These are phyloP conservation scores for Delitschia confertaspora DNA, from an alignment of 495 filamentous ascomycete genomes.

Conservation along the genomic window DNA sequence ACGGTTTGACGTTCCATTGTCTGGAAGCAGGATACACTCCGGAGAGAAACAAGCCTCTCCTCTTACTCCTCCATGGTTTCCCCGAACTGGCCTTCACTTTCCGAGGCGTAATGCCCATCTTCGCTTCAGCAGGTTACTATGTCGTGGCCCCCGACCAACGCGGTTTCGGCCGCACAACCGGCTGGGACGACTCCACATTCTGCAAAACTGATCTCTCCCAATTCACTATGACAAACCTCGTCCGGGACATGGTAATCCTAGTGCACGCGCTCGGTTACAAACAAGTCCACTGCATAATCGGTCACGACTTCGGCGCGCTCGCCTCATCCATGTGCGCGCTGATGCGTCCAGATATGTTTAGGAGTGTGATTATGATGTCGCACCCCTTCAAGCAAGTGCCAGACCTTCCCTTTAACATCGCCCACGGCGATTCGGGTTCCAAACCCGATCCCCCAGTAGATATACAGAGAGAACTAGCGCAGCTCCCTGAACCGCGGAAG, in stretches of 20 bases:
- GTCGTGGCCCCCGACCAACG: slow-evolving; percentile 60
- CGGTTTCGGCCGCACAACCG: slow-evolving; percentile 58
- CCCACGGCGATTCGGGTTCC: slow-evolving; percentile 23
- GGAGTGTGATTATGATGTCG: slow-evolving; percentile 45
- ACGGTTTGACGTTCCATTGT: slow-evolving; percentile 52
- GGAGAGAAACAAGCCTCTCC: slow-evolving; percentile 40
- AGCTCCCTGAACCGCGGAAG: slow-evolving; percentile 46
- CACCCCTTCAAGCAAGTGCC: slow-evolving; percentile 49
- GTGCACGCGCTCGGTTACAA: slow-evolving; percentile 53
- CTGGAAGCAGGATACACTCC: slow-evolving; percentile 45
- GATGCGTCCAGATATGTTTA: slow-evolving; percentile 57
- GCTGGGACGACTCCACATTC: slow-evolving; percentile 48
- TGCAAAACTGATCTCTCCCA: slow-evolving; percentile 46
- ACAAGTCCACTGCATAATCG: slow-evolving; percentile 50
- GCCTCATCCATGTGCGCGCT: slow-evolving; percentile 51
- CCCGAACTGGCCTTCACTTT: slow-evolving; percentile 63
- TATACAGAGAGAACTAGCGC: slow-evolving; percentile 48
- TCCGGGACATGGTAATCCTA: slow-evolving; percentile 53
- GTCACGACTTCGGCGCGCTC: slow-evolving; percentile 58
- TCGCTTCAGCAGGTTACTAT: slow-evolving; percentile 51
- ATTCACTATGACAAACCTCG: slow-evolving; percentile 50
- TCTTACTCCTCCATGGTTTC: slow-evolving; percentile 58
- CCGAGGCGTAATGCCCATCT: slow-evolving; percentile 50
- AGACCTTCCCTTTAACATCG: slow-evolving; percentile 44
- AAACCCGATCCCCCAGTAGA: slow-evolving; percentile 28